phyloP scores from a whole-genome alignment of 768 basidiomycete species.

The Suillus weaverae region DNA sequence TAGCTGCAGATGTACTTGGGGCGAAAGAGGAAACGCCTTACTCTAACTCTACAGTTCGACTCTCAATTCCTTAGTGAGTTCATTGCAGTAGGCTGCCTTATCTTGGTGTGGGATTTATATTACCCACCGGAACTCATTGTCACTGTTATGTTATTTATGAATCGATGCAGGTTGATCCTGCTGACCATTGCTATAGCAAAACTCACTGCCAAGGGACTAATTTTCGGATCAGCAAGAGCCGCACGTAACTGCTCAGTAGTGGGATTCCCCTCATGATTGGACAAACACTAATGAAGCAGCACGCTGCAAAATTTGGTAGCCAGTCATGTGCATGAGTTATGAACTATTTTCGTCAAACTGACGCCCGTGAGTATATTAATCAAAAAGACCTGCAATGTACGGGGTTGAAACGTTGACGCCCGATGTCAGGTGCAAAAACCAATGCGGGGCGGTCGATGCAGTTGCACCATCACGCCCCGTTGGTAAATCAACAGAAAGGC shows the following conservation, averaged over 20 bases:
- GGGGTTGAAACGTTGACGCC: not conserved
- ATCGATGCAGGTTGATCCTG: not conserved
- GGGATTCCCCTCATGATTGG: not conserved
- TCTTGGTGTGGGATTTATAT: not conserved
- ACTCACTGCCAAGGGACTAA: not conserved
- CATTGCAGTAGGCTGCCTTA: not conserved
- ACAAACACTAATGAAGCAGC: not conserved
- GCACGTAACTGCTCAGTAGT: not conserved
- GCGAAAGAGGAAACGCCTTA: conserved; percentile 63
- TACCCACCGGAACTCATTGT: not conserved
- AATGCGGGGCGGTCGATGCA: not conserved
- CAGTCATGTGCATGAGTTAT: not conserved
- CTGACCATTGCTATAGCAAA: not conserved
- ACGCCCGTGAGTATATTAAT: not conserved
- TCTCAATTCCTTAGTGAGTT: not conserved
- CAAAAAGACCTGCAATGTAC: not conserved
- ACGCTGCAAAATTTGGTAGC: not conserved
- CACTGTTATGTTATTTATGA: not conserved
- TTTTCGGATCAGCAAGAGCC: not conserved
- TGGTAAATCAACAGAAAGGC: not conserved
- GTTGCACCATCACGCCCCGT: not conserved
- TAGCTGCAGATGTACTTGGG: conserved; percentile 59
- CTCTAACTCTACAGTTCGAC: not conserved
- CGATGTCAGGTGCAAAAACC: not conserved
- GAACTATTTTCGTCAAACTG: not conserved